Evolutionary conservation across 2,329 filamentous ascomycete genomes (phyloP), one percentile per base, ranked within the genome.

Genomic region (Tolypocladium ophioglossoides): DNA sequence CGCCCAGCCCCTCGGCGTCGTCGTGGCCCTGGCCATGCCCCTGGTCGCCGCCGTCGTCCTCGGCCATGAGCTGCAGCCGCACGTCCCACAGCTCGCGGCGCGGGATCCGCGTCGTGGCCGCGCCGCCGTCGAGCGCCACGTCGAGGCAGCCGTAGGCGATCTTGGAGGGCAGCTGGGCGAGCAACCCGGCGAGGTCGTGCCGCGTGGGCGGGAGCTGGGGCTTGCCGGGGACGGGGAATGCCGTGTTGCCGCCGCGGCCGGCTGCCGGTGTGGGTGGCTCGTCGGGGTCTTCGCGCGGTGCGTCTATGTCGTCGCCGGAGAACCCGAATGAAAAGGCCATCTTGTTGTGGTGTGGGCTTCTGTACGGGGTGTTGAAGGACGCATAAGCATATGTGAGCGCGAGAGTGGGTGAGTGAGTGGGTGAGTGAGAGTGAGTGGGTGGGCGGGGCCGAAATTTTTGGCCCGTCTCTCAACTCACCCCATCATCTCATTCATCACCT

Each of bases 61-160:
- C 83, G 27, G 87, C 86, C 84, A 92, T 91, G 55, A 94, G 74
- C 72, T 94, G 89, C 39, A 91, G 78, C 37, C 86, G 79, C 40
- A 92, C 84, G 65, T 94, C 89, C 82, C 88, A 92, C 48, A 94
- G 75, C 66, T 91, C 88, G 55, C 89, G 80, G 40, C 88, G 82
- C 0, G 87, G 87, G 9, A 94, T 74, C 39, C 68, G 70, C 11
- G 86, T 65, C 3, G 63, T n/a, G 14, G 41, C 70, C 49, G 72
- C 70, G 11, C 77, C 78, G 57, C 80, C 75, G 46, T 85, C 84
- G 6, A 72, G 77, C 22, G 76, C 74, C 51, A 90, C 77, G 9
- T 74, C 70, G 20, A 91, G 70, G 14, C 76, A 77, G 61, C 78
- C 76, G 69, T 86, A 92, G 20, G 86, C 84, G 53, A 94, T 78